Evolutionary conservation across 768 basidiomycete species (phyloP).

Genomic region (Calocybe indica): DNA sequence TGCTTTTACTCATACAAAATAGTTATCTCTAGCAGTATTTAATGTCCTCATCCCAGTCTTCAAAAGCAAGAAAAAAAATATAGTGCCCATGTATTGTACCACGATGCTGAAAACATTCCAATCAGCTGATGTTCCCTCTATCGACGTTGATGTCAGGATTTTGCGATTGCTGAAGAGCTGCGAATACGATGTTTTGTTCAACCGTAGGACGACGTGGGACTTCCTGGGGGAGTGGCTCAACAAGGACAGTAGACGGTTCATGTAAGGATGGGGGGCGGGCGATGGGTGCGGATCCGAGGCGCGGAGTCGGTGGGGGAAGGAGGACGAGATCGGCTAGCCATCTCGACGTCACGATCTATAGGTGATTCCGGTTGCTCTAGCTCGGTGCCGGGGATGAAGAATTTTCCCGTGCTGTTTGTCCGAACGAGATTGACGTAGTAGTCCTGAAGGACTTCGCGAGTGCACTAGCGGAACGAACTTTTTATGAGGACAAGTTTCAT

Average conservation of each 20-base stretch:
- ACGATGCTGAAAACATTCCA: conserved; percentile 4
- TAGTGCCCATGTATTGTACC: conserved; percentile 11
- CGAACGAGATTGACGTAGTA: conserved; percentile 93
- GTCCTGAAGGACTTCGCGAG: conserved; percentile 83
- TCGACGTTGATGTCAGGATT: conserved; percentile 13
- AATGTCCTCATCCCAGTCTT: conserved; percentile 9
- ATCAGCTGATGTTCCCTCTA: conserved; percentile 6
- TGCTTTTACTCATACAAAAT: conserved; percentile 13
- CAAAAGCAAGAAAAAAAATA: conserved; percentile 3
- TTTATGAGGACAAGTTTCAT: conserved; percentile 19
- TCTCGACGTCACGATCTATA: conserved; percentile 51
- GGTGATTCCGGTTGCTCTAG: conserved; percentile 30
- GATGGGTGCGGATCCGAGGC: conserved; percentile 11
- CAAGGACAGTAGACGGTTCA: conserved; percentile 36
- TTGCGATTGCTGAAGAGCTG: conserved; percentile 52
- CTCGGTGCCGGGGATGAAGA: conserved; percentile 42
- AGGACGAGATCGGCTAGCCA: conserved; percentile 50
- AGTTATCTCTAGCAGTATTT: conserved; percentile 14
- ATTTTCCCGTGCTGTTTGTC: conserved; percentile 66
- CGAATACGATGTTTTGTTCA: conserved; percentile 84
- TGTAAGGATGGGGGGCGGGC: conserved; percentile 17
- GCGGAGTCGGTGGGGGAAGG: conserved; percentile 37
- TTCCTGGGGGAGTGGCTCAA: conserved; percentile 34
- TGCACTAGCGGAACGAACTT: conserved; percentile 55
- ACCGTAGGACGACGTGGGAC: conserved; percentile 57